These are phyloP conservation scores for Ascomycota sp. DNA, from an alignment of 2,329 filamentous ascomycete species.

Conservation along the genomic window DNA sequence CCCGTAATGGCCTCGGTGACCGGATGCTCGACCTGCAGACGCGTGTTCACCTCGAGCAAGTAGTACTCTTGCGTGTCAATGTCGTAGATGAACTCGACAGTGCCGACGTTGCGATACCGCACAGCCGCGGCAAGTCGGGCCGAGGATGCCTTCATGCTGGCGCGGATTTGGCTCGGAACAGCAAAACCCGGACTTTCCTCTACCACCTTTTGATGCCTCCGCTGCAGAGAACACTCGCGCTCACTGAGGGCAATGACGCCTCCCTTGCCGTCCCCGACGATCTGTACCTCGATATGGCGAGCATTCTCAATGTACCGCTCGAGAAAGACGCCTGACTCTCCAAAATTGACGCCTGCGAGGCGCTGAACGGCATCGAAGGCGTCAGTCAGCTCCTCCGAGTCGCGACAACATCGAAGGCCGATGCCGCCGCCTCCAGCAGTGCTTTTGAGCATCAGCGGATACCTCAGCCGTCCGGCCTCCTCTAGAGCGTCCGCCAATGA, in stretches of 20 bases:
- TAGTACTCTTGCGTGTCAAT: constrained; percentile 16
- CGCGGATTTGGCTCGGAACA: constrained; percentile 10
- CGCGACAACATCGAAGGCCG: constrained; percentile 17
- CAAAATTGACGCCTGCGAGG: constrained; percentile 20
- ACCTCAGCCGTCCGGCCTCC: constrained; percentile 11
- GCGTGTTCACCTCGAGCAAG: constrained; percentile 27
- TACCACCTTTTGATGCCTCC: constrained; percentile 29
- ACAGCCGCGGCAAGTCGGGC: constrained; percentile 14
- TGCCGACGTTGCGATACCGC: constrained; percentile 20
- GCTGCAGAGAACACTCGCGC: constrained; percentile 28
- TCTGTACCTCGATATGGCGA: constrained; percentile 28
- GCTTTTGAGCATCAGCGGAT: constrained; percentile 26
- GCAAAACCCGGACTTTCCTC: constrained; percentile 22
- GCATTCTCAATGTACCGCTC: constrained; percentile 20
- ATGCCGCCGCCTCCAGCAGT: constrained; percentile 25
- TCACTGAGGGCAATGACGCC: constrained; percentile 20
- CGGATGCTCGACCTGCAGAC: constrained; percentile 28
- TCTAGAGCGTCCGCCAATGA: constrained; percentile 9
- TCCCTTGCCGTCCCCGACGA: constrained; percentile 24
- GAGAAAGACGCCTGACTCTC: constrained; percentile 18
- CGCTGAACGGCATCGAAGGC: constrained; percentile 17
- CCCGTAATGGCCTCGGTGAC: constrained; percentile 55
- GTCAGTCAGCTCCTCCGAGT: constrained; percentile 9
- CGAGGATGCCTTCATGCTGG: constrained; percentile 16
- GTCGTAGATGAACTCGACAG: constrained; percentile 24